Evolutionary conservation across 768 basidiomycete species (phyloP), one percentile per base, ranked within the genome.

Genomic region (Amylocystis lapponica): DNA sequence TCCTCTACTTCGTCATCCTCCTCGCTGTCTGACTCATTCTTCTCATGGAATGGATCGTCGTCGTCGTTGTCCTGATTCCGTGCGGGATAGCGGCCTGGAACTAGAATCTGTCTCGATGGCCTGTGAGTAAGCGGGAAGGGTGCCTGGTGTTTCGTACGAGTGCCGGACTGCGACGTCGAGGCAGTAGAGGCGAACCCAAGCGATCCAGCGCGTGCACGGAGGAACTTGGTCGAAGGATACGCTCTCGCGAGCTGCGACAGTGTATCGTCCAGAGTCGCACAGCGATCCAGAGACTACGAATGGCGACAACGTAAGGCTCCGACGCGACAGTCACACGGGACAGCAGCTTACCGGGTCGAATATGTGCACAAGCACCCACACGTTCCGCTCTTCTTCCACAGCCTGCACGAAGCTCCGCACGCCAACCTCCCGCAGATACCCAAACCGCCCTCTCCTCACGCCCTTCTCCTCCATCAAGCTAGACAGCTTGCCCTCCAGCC

Each of bases 331-430:
- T 7, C 13, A 19, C 27, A 7, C 7, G 19, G 19, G 22, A 32
- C 19, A 48, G 22, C 21, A 26, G 69, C 83, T 53, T 62, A 89
- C 88, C 37, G 86, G 70, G 53, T 89, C 83, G 55, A 89, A 92
- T 5, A 92, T 69, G 61, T 92, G 89, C 17, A 92, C 70, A n/a
- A 91, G 79, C 10, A 92, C 85, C 84, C 85, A 91, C 12, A 80
- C 72, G 1, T 74, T 76, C 36, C 64, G 67, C 25, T 76, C 77
- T 59, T 88, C 88, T 59, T 91, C 88, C 2, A 92, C 78, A 1
- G 88, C 86, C 39, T 69, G 63, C 43, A 92, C 69, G 54, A 82
- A 92, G 17, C 84, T 84, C 43, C 74, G 71, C 46, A 75, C 61
- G 1, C 86, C 88, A 3, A 92, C 86, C 59, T 92, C 89, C 36